Evolutionary conservation across 2,329 filamentous ascomycete species (phyloP), one percentile per base, ranked within the genome.

Genomic region (Pezicula rhizophila): DNA sequence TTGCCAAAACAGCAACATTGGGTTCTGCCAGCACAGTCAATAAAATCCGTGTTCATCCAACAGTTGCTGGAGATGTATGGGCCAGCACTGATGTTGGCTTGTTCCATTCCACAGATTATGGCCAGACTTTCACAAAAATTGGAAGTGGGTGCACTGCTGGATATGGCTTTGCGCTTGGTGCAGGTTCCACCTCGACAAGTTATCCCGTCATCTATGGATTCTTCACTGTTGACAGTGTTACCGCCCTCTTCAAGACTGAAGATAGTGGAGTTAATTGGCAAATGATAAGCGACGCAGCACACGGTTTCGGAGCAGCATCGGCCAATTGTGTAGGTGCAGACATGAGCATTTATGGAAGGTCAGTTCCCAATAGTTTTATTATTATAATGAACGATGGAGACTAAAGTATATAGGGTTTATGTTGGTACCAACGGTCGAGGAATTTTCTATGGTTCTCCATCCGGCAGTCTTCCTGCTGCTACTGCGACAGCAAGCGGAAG

Each of bases 1-100:
- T 80, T 53, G 45, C 61, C 4, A 57, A 59, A 28, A 56, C 66
- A 4, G 57, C 64, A 4, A 64, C 65, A 0, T 42, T 28, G 20
- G 25, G 26, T 14, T 31, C 25, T 15, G 10, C 41, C 23, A 17
- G 25, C 10, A n/a, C 41, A n/a, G 20, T 25, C 47, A 79, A 80
- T 34, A 71, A 74, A 31, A 70, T 85, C 8, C 76, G 76, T 14
- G 70, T 69, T 1, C 71, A 81, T 50, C 79, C 80, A 0, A 69
- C 72, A 12, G 68, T 68, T 12, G 75, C 77, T 0, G 81, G 84
- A 10, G 77, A 80, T 39, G 71, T 86, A 43, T 77, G 72, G 61
- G 76, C 77, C 2, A 78, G 78, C 1, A 79, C 76, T 0, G 68
- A 77, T 47, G 64, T 57, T 0, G 78, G 77, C 8, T 60, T 80